A percentile compares a stretch with the other conserved stretches of the same genome.
Evolutionary conservation across 2,329 filamentous ascomycete species (phyloP).

Genomic region (Nannizziopsis barbatae): DNA sequence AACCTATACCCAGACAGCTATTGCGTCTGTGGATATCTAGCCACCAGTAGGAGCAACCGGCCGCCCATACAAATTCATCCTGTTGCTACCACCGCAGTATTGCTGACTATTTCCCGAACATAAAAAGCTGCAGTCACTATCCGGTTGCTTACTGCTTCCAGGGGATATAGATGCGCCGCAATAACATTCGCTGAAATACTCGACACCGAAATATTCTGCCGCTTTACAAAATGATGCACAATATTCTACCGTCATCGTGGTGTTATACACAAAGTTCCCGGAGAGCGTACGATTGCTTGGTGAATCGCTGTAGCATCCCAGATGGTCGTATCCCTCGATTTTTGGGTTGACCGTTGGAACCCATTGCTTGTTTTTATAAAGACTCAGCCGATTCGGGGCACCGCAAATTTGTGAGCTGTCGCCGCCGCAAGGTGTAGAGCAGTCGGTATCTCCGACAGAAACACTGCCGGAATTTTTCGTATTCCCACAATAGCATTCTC

Average conservation of each 20-base stretch:
- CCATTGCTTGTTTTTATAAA: constrained; percentile 13
- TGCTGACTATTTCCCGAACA: constrained; percentile 14
- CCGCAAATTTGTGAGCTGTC: constrained; percentile 12
- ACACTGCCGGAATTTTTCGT: not conserved
- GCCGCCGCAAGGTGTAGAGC: constrained; percentile 9
- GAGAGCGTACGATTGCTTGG: constrained; percentile 7
- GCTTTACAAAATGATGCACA: constrained; percentile 11
- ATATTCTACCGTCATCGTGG: constrained; percentile 11
- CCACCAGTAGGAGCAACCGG: not conserved
- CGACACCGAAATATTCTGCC: constrained; percentile 11
- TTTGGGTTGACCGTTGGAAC: constrained; percentile 9
- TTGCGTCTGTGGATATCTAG: not conserved
- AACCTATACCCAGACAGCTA: not conserved
- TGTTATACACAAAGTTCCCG: constrained; percentile 9
- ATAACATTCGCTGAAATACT: constrained; percentile 14
- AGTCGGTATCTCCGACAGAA: constrained; percentile 5
- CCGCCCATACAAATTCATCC: constrained; percentile 12
- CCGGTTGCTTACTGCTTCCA: constrained; percentile 8
- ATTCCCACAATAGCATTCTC: constrained; percentile 13
- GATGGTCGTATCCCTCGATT: constrained; percentile 11
- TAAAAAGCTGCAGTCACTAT: constrained; percentile 12
- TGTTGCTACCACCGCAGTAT: constrained; percentile 12
- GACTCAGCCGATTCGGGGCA: constrained; percentile 7
- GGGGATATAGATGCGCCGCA: constrained; percentile 10
- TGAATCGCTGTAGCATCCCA: constrained; percentile 13